Conservation (phyloP, 257 asterid species). For the Solanum clarkiae region DNA sequence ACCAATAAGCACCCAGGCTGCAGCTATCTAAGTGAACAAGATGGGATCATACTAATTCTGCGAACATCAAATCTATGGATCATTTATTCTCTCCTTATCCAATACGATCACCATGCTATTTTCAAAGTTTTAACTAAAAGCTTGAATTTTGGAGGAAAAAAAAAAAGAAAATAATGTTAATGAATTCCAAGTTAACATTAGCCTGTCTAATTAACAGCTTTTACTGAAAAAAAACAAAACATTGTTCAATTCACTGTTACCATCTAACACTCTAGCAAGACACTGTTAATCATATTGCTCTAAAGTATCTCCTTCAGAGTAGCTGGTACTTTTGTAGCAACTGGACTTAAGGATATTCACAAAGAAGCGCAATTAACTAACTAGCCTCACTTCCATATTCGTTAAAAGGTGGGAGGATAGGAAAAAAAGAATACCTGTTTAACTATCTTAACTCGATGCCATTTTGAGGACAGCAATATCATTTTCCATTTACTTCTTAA, state of each 20-base stretch:
- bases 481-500: neutral
- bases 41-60: neutral
- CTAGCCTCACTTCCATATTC: neutral
- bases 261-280: neutral
- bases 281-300: neutral
- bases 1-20: neutral
- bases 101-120: neutral
- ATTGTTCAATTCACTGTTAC: neutral
- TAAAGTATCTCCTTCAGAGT: neutral
- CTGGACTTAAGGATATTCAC: neutral
- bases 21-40: neutral
- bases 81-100: neutral
- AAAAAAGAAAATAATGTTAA: neutral
- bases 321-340: neutral
- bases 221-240: neutral
- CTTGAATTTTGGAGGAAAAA: neutral
- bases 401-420: neutral
- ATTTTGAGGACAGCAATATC: neutral
- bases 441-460: neutral
- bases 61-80: neutral
- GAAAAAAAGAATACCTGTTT: neutral
- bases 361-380: neutral
- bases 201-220: neutral
- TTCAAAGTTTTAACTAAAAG: neutral
- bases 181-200: neutral